phyloP scores from a whole-genome alignment of 75 land plant genomes.

The Sequoiadendron giganteum region DNA sequence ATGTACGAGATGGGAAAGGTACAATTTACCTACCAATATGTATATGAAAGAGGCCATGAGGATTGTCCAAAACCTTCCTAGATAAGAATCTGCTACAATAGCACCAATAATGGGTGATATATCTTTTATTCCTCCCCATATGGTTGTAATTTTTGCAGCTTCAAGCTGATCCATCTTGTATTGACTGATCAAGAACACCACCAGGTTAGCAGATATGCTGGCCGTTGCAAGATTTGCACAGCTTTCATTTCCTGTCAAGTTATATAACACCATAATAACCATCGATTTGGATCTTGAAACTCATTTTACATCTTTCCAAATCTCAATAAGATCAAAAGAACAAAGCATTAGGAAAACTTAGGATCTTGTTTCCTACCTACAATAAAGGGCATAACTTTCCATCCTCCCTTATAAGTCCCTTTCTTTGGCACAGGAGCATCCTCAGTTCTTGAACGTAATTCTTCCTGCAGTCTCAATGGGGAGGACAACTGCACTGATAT shows the following conservation, averaged over 20 bases:
- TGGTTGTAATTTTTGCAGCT: slow-evolving; percentile 29
- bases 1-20: not conserved
- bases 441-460: not conserved
- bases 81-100: slow-evolving; percentile 37
- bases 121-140: slow-evolving; percentile 34
- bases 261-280: not conserved
- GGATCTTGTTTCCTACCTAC: not conserved
- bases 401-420: not conserved
- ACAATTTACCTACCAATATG: slow-evolving; percentile 11
- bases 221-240: not conserved
- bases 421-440: not conserved
- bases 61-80: slow-evolving; percentile 45
- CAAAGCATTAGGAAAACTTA: not conserved
- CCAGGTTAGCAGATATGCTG: slow-evolving; percentile 13
- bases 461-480: not conserved
- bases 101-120: slow-evolving; percentile 35
- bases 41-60: slow-evolving; percentile 23
- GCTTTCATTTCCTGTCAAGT: not conserved
- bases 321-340: not conserved
- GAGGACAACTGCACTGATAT: not conserved
- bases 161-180: slow-evolving; percentile 19
- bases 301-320: no score
- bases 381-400: slow-evolving; percentile 1
- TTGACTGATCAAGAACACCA: slow-evolving; percentile 16
- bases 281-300: not conserved